Evolutionary conservation across 2,329 filamentous ascomycete genomes (phyloP), one percentile per base, ranked within the genome.

Genomic region (Aspergillus tamarii): DNA sequence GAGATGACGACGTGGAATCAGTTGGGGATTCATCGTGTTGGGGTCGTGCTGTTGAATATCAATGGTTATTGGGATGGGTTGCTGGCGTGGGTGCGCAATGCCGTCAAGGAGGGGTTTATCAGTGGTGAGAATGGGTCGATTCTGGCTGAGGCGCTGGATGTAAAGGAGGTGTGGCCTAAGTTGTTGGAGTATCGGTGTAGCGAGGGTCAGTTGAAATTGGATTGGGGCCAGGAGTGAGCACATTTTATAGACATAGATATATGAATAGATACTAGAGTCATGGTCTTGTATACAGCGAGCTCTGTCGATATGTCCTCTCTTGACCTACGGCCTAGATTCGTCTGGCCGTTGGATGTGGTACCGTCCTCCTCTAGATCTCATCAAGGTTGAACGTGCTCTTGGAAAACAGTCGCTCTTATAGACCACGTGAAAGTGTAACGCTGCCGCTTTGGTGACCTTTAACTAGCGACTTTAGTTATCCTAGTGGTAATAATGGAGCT

Each of bases 1-100:
- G 95, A 99, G 84, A 85, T 99, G 75, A 93, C 97, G 34, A 83
- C 81, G 3, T 99, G 95, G 94, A 98, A 97, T 78, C 95, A 98
- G 82, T 81, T 99, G 57, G 94, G 95, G 1, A 98, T 99, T 69
- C 95, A 98, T 80, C 85, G 84, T 70, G 84, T 86, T 57, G 91
- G 91, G 4, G 89, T 98, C 53, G 89, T 94, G 60, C 82, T 97
- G 56, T 87, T 92, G 70, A 98, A 98, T 77, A 85, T 97, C 30
- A 89, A 94, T 60, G 93, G 93, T 0, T 98, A 96, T 80, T 99
- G 94, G 87, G 91, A 96, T 77, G 93, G 93, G 0, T 82, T 99
- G 66, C 78, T 97, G 63, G 80, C 85, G 57, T 97, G 94, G 94
- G 88, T 97, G 64, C 84, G 85, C 73, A 91, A 87, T 68, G 89